Conservation (phyloP, 1,139 yeast genomes). For the Saccharomyces hybrid region DNA sequence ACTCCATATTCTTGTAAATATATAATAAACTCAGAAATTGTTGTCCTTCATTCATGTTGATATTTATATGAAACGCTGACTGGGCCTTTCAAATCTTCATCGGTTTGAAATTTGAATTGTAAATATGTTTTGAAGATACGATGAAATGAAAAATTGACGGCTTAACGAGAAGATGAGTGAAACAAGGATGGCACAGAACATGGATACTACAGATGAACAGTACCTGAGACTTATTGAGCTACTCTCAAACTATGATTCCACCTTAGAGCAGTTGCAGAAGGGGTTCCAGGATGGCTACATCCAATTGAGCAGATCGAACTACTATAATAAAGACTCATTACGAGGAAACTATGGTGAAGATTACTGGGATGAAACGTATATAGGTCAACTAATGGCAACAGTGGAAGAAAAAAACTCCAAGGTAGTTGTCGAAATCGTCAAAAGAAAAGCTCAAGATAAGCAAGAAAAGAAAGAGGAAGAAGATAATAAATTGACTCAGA, state of each 20-base stretch:
- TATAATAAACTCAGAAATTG: neutral
- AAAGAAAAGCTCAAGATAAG: conserved; percentile 1
- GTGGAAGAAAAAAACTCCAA: conserved; percentile 5
- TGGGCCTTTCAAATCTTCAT: neutral
- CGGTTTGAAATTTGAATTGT: neutral
- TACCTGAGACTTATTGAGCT: conserved; percentile 13
- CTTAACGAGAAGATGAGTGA: conserved; percentile 4
- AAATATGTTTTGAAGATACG: neutral
- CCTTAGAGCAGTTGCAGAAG: conserved; percentile 25
- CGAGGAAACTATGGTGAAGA: conserved; percentile 28
- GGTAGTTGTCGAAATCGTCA: conserved; percentile 4
- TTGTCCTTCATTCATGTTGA: neutral
- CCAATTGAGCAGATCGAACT: conserved; percentile 28
- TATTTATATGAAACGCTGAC: neutral
- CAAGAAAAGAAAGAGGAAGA: neutral
- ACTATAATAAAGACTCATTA: conserved; percentile 26
- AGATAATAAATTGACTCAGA: conserved; percentile 1
- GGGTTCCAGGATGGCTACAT: conserved; percentile 21
- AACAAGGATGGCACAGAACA: neutral
- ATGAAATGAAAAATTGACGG: neutral
- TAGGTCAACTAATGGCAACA: conserved; percentile 16
- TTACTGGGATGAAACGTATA: conserved; percentile 27
- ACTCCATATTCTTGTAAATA: conserved; percentile 1
- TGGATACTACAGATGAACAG: neutral
- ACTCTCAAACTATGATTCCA: conserved; percentile 21